Base-by-base conservation (phyloP, 164 flowering plant species). In the Berberis thunbergii region DNA sequence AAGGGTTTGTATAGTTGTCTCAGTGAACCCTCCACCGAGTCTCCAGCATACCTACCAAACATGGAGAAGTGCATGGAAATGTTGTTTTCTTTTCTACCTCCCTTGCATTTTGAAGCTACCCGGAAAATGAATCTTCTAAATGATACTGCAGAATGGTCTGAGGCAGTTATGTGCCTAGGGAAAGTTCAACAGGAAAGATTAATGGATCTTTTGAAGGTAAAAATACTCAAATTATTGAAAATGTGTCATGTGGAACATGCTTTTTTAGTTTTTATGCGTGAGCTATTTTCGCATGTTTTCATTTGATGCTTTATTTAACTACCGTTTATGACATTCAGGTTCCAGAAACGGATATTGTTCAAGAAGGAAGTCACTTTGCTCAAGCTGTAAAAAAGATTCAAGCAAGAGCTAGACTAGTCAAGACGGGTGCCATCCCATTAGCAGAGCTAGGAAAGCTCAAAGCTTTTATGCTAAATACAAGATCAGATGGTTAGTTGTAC, bases 21-120 rank as follows among this genome's bases (percentile, higher is more conserved):
- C 13, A 69, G 74, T 58, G 84, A 77, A 67, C 72, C 74, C 57
- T 73, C 81, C 64, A 62, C 64, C 54, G 81, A 78, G 45, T 72
- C 76, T 41, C 45, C 65, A 39, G 80, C 70, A 65, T 78, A 80
- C 72, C 46, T 76, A 45, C 57, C 74, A 41, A 72, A 69, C 53
- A 50, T 95, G 72, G 87, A 83, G 62, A 84, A 72, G 61, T 87
- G 89, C 85, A 83, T 89, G 84, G 80, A 77, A 70, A 68, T 82
- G 62, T 81, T 95, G 59, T 91, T 91, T 72, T 43, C 70, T 45
- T 66, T 77, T 69, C 72, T 91, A 76, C 96, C 96, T 67, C 67
- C 60, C 43, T 43, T 61, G 48, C 73, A 77, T 59, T 75, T 69
- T 57, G 61, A 65, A 66, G 62, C 61, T 49, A 62, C 39, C 63